Evolutionary conservation across 306 rosid genomes (phyloP).

Genomic region (Chamaecrista fasciculata): DNA sequence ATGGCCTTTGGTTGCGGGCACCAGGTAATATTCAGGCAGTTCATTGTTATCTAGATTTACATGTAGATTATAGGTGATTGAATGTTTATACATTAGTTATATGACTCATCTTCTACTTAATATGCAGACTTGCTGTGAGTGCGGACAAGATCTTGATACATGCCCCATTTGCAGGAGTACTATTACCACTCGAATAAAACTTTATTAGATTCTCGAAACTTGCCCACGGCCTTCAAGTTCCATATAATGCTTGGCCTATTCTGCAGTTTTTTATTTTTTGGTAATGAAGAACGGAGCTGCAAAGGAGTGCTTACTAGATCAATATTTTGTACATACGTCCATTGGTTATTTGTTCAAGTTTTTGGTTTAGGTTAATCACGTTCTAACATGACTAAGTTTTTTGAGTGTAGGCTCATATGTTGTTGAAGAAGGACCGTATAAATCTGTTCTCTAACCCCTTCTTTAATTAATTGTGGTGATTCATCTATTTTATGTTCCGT

Average conservation of each 20-base stretch:
- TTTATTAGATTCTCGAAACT: conserved; percentile 47
- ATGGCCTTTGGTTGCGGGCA: conserved; percentile 98
- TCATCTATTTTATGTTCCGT: conserved; percentile 24
- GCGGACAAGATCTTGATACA: conserved; percentile 67
- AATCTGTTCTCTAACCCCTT: background rate
- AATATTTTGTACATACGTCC: conserved; percentile 52
- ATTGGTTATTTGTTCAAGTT: conserved; percentile 10
- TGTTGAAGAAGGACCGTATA: background rate
- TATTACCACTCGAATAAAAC: conserved; percentile 70
- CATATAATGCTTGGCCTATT: conserved; percentile 15
- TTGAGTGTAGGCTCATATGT: background rate
- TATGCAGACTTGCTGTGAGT: conserved; percentile 87
- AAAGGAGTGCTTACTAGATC: conserved; percentile 4
- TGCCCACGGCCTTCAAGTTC: conserved; percentile 20
- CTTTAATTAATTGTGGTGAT: conserved; percentile 12
- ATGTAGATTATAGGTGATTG: conserved; percentile 4
- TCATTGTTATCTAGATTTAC: background rate
- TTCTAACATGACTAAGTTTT: background rate
- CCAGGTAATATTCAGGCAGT: conserved; percentile 53
- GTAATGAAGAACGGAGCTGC: conserved; percentile 10
- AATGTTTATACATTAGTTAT: background rate
- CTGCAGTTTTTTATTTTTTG: conserved; percentile 26
- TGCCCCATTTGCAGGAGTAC: conserved; percentile 88
- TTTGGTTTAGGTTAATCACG: conserved; percentile 17
- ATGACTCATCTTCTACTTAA: background rate